Base-by-base conservation (phyloP, 2,329 filamentous ascomycete genomes). In the Lomentospora prolificans region DNA sequence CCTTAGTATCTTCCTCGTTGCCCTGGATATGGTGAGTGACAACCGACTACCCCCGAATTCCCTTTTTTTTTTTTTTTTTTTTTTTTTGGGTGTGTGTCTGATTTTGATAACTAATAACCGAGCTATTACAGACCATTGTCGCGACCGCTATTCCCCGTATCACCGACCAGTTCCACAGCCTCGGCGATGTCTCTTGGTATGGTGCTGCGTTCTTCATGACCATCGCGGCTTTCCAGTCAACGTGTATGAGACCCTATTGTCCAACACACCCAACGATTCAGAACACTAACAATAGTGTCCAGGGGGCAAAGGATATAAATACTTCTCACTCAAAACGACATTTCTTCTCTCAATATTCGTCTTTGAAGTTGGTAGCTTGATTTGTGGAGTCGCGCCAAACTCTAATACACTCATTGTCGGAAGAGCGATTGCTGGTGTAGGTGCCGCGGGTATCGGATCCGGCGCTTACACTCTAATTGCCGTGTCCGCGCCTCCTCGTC, bases 121-220 rank as follows among this genome's bases (percentile, higher is more conserved):
- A n/a, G 24, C 12, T 36, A 33, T 7, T n/a, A 2, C 50, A 69
- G 67, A 70, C 67, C 17, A 73, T 75, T 57, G 71, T 75, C 51
- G 70, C 72, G 7, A 74, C 72, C 1, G 72, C 72, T 2, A 73
- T 75, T 55, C 72, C 72, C 3, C 68, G 67, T 28, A 75, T 75
- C 58, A 75, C 72, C 0, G 65, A 70, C 57, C 65, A 71, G 12
- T 73, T 75, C 62, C 64, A 71, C 24, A 70, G 72, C 51, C 64
- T 78, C 5, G 65, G 70, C 6, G 74, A 78, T 55, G 70, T 79
- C 9, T 74, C 73, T 50, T 79, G 76, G 76, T 78, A 79, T 57
- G 75, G 72, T 60, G 79, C 78, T 2, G 76, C 76, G 30, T 81
- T 76, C 60, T 78, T 79, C 64, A 68, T 79, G 60, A 75, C 74